Evolutionary conservation across 2,329 filamentous ascomycete genomes (phyloP).

Genomic region (Sporothrix luriei): DNA sequence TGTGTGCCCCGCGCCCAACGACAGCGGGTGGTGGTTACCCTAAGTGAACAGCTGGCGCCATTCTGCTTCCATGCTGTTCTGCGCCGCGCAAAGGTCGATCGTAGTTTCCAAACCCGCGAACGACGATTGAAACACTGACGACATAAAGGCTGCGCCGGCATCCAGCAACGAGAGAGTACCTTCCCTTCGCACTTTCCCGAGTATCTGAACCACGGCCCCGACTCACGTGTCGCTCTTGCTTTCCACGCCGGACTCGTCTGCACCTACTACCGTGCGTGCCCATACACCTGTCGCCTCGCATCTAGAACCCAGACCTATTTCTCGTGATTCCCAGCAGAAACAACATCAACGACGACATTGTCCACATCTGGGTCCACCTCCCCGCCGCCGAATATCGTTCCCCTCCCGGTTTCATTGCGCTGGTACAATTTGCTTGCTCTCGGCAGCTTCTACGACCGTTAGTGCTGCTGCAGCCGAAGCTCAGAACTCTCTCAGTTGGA

Average conservation of each 20-base stretch:
- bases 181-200: background rate
- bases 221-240: background rate
- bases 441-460: background rate
- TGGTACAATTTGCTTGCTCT: background rate
- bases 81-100: conserved; percentile 2
- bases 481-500: background rate
- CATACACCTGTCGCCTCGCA: background rate
- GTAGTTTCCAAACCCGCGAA: conserved; percentile 3
- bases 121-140: background rate
- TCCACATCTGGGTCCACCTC: no score
- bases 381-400: no score
- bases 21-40: background rate
- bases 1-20: conserved; percentile 14
- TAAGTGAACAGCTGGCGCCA: background rate
- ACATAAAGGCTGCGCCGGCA: background rate
- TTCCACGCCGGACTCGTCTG: background rate
- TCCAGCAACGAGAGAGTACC: background rate
- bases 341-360: background rate
- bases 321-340: background rate
- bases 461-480: background rate
- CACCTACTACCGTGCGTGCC: background rate
- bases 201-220: no score
- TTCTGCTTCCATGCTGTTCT: background rate
- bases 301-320: background rate
- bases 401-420: background rate